phyloP scores from a whole-genome alignment of 805 yeast species.

The Candida sakaeoensis region DNA sequence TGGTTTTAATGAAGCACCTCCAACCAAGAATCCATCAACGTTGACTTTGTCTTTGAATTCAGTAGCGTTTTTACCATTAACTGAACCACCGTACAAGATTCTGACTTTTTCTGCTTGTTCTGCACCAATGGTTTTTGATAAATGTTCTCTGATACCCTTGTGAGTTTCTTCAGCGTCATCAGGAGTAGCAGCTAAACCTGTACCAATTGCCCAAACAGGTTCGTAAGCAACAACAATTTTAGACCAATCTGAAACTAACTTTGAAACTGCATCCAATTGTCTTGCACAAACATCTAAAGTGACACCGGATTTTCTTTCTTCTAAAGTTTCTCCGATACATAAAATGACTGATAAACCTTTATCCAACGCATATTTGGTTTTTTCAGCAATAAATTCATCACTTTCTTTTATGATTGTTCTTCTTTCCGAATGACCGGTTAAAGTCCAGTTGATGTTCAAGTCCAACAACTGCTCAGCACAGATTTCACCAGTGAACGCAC shows the following conservation, averaged over 20 bases:
- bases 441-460: constrained; percentile 89
- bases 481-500: constrained; percentile 98
- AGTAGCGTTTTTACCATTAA: constrained; percentile 87
- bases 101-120: constrained; percentile 74
- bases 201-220: constrained; percentile 99
- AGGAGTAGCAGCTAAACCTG: constrained; percentile 98
- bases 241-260: constrained; percentile 81
- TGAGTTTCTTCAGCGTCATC: constrained; percentile 97
- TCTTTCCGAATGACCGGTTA: constrained; percentile 98
- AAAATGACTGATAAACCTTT: constrained; percentile 86
- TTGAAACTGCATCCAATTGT: constrained; percentile 87
- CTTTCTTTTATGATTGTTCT: constrained; percentile 88
- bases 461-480: constrained; percentile 87
- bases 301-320: constrained; percentile 85
- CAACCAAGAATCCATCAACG: constrained; percentile 98
- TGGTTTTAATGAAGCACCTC: constrained; percentile 98
- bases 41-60: constrained; percentile 89
- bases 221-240: constrained; percentile 95
- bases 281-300: constrained; percentile 84
- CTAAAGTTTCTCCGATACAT: constrained; percentile 97
- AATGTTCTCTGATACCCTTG: constrained; percentile 78
- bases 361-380: constrained; percentile 91
- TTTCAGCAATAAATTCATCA: constrained; percentile 87
- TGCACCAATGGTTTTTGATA: constrained; percentile 71
- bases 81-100: constrained; percentile 98